Evolutionary conservation across 2,329 filamentous ascomycete species (phyloP), one percentile per base, ranked within the genome.

Genomic region (Diaporthe ilicicola): DNA sequence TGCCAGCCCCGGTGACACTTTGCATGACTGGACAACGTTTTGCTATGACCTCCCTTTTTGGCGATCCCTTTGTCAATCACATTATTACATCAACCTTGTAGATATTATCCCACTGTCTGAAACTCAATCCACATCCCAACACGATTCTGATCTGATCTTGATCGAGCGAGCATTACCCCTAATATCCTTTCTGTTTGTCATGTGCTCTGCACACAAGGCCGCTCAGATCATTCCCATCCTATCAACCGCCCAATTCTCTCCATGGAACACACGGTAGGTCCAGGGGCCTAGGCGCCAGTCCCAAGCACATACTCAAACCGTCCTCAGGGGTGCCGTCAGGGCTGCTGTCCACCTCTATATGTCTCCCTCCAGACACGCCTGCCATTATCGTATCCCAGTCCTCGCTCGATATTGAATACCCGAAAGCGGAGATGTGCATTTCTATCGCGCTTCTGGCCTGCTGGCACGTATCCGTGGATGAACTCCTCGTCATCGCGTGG

Each of bases 251-350:
- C 19, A 2, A 37, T 13, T 4, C 29, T n/a, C 59, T 64, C 59
- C 59, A 64, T 1, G 44, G 24, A 24, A 9, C 4, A 50, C 44
- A 50, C 13, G 59, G 59, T 6, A 64, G 6, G 4, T 50, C 59
- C 42, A 37, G 59, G 29, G 59, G 59, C n/a, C 44, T 50, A 8
- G 59, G 59, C 5, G 59, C 44, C 59, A 50, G 59, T 42, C 53
- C 53, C 53, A 6, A 2, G 1, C 53, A 19, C 3, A 37, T 32
- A n/a, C 19, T 7, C 19, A 55, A 15, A 8, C 12, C 12, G 7
- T 55, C 32, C 32, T 34, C 51, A 13, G 19, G 53, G 32, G 32
- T 37, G 53, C 12, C 8, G 59, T 37, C n/a, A 9, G 59, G 59
- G 12, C 0, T 3, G 19, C 59, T 3, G 19, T 44, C 44, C 1